phyloP scores from a whole-genome alignment of 2,329 filamentous ascomycete genomes.

The Dactylonectria macrodidyma region DNA sequence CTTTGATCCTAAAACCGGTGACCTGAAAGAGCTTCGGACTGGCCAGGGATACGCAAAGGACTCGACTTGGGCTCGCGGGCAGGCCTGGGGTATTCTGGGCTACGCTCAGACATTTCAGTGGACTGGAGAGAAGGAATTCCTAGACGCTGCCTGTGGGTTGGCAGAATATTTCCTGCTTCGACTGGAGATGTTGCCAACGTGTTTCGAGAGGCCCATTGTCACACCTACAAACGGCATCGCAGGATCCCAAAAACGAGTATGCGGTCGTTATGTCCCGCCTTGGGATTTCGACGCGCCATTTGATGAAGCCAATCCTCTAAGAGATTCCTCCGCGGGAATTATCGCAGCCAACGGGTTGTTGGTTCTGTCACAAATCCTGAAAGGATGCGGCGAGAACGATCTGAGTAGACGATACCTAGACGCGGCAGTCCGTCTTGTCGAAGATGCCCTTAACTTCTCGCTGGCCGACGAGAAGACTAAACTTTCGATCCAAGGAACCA shows the following conservation, averaged over 20 bases:
- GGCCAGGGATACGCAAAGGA: constrained; percentile 63
- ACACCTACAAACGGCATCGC: not conserved
- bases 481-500: not conserved
- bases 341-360: constrained; percentile 59
- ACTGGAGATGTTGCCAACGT: constrained; percentile 52
- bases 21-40: constrained; percentile 61
- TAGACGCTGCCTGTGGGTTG: constrained; percentile 61
- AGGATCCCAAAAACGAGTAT: constrained; percentile 10
- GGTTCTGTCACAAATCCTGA: constrained; percentile 53
- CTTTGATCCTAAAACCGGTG: constrained; percentile 60
- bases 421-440: constrained; percentile 48
- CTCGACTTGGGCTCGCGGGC: constrained; percentile 67
- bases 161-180: constrained; percentile 65
- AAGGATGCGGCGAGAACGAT: constrained; percentile 23
- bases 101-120: constrained; percentile 65
- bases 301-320: constrained; percentile 47
- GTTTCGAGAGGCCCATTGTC: constrained; percentile 43
- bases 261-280: constrained; percentile 49
- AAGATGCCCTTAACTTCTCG: constrained; percentile 51
- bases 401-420: constrained; percentile 46
- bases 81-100: constrained; percentile 67
- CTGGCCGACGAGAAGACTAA: constrained; percentile 34
- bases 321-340: constrained; percentile 56
- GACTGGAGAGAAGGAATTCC: constrained; percentile 61
- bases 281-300: constrained; percentile 66